A percentile compares a stretch with the other conserved stretches of the same genome.
Evolutionary conservation across 441 rosid genomes (phyloP).

Genomic region (Euphorbia schlechtendalii): DNA sequence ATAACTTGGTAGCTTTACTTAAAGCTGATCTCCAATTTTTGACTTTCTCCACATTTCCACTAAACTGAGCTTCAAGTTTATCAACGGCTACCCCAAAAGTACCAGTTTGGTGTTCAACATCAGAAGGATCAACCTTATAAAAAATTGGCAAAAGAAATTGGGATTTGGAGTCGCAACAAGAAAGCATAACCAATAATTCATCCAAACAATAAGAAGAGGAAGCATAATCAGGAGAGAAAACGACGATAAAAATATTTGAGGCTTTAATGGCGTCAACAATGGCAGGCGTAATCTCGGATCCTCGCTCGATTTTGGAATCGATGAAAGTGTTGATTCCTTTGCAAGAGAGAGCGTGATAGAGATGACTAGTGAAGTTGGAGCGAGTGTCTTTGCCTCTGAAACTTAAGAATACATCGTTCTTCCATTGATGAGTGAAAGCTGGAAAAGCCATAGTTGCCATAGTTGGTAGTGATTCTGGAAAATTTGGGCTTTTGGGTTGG

Average conservation of each 20-base stretch:
- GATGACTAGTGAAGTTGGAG: constrained; percentile 14
- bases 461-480: background rate
- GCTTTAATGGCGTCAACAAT: constrained; percentile 18
- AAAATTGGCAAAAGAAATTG: constrained; percentile 29
- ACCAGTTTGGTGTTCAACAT: constrained; percentile 29
- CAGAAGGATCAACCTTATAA: constrained; percentile 26
- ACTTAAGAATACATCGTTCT: constrained; percentile 18
- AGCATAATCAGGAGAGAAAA: constrained; percentile 30
- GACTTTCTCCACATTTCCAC: constrained; percentile 5
- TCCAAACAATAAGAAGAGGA: constrained; percentile 22
- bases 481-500: background rate
- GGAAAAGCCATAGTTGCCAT: background rate
- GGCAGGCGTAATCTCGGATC: constrained; percentile 14
- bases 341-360: constrained; percentile 6
- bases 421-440: background rate
- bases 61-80: constrained; percentile 5
- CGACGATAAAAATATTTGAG: constrained; percentile 19
- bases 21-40: too few species aligned
- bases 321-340: constrained; percentile 15
- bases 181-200: constrained; percentile 29
- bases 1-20: constrained; percentile 1
- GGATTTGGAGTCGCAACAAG: constrained; percentile 7
- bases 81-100: constrained; percentile 17
- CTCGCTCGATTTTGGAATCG: constrained; percentile 10
- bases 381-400: constrained; percentile 20